Evolutionary conservation across 371 early-diverging fungal species (phyloP).

Genomic region (Dinochytrium kinnereticum): DNA sequence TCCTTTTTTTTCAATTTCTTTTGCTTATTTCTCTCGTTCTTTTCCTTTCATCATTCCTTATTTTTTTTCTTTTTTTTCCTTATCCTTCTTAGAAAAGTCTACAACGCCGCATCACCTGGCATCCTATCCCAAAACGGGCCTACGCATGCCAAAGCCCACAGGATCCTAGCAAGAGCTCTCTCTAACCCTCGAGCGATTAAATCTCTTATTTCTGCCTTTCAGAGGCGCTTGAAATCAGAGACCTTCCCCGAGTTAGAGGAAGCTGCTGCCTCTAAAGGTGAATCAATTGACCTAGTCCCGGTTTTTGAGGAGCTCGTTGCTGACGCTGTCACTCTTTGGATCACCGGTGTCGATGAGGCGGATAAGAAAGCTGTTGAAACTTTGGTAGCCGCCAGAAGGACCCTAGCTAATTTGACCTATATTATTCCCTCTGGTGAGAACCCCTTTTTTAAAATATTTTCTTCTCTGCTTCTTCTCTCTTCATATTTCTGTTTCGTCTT

Average conservation of each 20-base stretch:
- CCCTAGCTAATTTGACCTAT: conserved; percentile 27
- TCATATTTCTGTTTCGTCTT: not conserved
- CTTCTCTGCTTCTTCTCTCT: not conserved
- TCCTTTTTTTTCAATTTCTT: no score
- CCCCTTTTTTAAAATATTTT: not conserved
- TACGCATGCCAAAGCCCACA: conserved; percentile 11
- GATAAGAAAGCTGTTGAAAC: conserved; percentile 10
- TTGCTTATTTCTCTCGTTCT: no score
- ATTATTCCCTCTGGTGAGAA: conserved; percentile 30
- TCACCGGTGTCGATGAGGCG: conserved; percentile 15
- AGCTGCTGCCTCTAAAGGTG: conserved; percentile 12
- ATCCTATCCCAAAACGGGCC: conserved; percentile 21
- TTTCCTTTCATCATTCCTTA: no score
- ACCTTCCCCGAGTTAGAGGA: conserved; percentile 31
- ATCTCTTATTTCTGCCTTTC: conserved; percentile 8
- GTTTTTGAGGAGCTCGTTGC: conserved; percentile 34
- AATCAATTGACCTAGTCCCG: conserved; percentile 23
- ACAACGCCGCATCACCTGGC: conserved; percentile 24
- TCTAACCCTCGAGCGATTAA: conserved; percentile 10
- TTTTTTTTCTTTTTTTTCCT: not conserved
- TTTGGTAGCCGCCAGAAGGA: conserved; percentile 26
- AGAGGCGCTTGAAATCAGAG: conserved; percentile 28
- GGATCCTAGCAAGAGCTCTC: conserved; percentile 7
- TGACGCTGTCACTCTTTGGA: conserved; percentile 31
- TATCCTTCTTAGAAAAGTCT: conserved; percentile 11